Conservation (phyloP, 2,329 filamentous ascomycete species). For the Curvularia lunata region DNA sequence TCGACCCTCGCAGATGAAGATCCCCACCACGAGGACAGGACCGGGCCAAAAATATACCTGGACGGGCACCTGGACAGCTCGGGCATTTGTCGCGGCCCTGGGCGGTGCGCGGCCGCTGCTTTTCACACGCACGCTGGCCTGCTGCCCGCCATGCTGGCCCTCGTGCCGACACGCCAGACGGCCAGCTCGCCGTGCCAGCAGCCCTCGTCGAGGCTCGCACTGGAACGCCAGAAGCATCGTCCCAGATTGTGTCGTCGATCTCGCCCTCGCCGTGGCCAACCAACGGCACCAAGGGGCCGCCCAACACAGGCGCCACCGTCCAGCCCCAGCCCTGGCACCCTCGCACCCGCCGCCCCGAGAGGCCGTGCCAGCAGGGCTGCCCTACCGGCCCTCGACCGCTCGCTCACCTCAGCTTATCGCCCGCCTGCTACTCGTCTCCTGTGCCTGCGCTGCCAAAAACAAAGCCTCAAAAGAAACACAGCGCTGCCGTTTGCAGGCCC, state of each 20-base stretch:
- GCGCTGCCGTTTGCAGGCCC: background rate
- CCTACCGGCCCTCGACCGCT: constrained; percentile 11
- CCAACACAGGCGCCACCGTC: constrained; percentile 7
- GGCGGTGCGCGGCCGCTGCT: constrained; percentile 5
- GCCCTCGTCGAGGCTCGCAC: background rate
- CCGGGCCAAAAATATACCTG: constrained; percentile 29
- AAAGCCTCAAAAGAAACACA: background rate
- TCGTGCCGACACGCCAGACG: background rate
- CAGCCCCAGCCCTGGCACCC: background rate
- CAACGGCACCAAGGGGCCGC: constrained; percentile 4
- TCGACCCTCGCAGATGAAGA: constrained; percentile 25
- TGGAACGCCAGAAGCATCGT: constrained; percentile 11
- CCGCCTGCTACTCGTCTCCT: constrained; percentile 2
- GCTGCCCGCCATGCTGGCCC: background rate
- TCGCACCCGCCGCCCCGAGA: background rate
- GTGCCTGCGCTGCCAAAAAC: background rate
- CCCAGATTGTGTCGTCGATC: constrained; percentile 15
- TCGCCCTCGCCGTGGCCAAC: constrained; percentile 10
- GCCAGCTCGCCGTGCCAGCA: background rate
- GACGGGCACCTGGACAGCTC: constrained; percentile 21
- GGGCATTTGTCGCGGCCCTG: constrained; percentile 18
- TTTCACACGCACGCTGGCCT: too few relatives aligned
- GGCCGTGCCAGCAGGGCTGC: background rate
- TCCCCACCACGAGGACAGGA: constrained; percentile 23
- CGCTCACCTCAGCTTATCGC: constrained; percentile 17